Evolutionary conservation across 208 protist genomes (phyloP), one percentile per base, ranked within the genome.

Genomic region (Acanthamoeba lenticulata): DNA sequence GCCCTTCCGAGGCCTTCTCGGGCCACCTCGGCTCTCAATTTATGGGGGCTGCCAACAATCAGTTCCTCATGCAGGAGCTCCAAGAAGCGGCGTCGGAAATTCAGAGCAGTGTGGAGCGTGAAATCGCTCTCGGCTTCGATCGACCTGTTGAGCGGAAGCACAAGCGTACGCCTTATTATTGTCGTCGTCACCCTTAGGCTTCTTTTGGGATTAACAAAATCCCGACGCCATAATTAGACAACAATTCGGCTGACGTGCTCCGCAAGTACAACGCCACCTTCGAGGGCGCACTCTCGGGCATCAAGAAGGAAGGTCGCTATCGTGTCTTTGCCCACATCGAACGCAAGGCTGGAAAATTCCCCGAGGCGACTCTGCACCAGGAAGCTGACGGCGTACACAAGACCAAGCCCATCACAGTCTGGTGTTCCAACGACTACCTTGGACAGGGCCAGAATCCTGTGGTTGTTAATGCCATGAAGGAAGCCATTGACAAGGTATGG

Each of bases 371-470:
- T 5, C 92, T 89, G 27, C 72, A 69, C 49, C 72, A 86, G 47
- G 55, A 95, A 11, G 17, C 19, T 29, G 42, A 85, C 11, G 94
- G 77, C 24, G 44, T 60, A 29, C 19, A 29, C 13, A 62, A 97
- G 44, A 57, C 40, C n/a, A 60, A 96, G 19, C 90, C 90, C 49
- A 96, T 98, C 38, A 96, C 97, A 24, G 97, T 98, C 40, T 98
- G 98, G 98, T 98, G 98, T 92, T 97, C 94, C 67, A 98, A 98
- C 93, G 98, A 98, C 91, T 98, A 98, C 93, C 94, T 98, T 38
- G 97, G 97, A 38, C 98, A 98, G 97, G 97, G 97, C 57, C 97
- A 98, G 62, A 83, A 98, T 85, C 94, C 94, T 27, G 90, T 94
- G 1, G 98, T 98, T 3, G 32, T 97, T 9, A 47, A 94, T 27